These are phyloP conservation scores for Hypoxylon sp. DNA, from an alignment of 2,329 filamentous ascomycete genomes.

Conservation along the genomic window DNA sequence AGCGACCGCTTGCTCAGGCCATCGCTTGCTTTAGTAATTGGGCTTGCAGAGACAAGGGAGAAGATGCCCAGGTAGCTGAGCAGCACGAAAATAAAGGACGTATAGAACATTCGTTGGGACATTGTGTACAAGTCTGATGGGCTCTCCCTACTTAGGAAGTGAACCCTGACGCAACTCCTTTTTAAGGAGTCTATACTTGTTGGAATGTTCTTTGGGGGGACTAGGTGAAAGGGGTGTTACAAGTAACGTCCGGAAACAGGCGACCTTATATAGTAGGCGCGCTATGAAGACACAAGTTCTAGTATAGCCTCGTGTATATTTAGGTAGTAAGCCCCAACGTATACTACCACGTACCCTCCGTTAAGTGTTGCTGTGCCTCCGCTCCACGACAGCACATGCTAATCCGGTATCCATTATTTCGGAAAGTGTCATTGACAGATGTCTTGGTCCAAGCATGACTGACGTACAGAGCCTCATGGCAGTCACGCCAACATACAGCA, in stretches of 20 bases:
- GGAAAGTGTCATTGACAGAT: constrained; percentile 27
- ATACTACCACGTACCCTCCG: neutral
- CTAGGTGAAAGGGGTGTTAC: neutral
- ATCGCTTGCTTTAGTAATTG: constrained; percentile 8
- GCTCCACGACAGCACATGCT: constrained; percentile 31
- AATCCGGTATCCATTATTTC: constrained; percentile 12
- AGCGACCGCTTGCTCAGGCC: constrained; percentile 1
- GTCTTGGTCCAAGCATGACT: constrained; percentile 29
- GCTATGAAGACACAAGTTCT: constrained; percentile 13
- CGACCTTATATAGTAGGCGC: constrained; percentile 31
- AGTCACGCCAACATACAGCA: constrained; percentile 28
- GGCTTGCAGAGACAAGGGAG: constrained; percentile 28
- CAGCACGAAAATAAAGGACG: constrained; percentile 28
- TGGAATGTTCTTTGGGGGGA: constrained; percentile 1
- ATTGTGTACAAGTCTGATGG: constrained; percentile 12
- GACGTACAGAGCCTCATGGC: constrained; percentile 36
- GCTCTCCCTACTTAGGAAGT: constrained; percentile 27
- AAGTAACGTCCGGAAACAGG: neutral
- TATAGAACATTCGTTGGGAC: constrained; percentile 24
- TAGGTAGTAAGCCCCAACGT: constrained; percentile 14
- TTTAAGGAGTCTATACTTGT: constrained; percentile 2
- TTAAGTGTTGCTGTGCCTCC: constrained; percentile 8
- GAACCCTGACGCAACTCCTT: neutral
- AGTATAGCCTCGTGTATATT: constrained; percentile 4
- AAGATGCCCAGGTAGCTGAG: constrained; percentile 29